phyloP scores from a whole-genome alignment of 2,329 filamentous ascomycete genomes.

The Tympanopsis confertula region DNA sequence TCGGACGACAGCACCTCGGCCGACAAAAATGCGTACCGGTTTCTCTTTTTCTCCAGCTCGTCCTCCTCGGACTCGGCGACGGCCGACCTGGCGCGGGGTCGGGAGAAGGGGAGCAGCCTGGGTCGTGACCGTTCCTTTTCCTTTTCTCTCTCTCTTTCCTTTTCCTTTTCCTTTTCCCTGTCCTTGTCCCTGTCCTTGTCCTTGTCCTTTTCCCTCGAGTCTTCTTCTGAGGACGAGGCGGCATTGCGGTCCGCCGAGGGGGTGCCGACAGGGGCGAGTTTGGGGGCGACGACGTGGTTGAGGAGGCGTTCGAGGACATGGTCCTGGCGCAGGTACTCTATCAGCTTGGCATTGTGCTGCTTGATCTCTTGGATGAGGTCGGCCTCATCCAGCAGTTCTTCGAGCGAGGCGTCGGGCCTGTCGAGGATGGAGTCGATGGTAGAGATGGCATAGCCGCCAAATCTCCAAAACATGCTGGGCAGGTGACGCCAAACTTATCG shows the following conservation, averaged over 20 bases:
- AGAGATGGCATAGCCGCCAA: conserved; percentile 95
- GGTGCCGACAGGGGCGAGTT: conserved; percentile 42
- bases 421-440: conserved; percentile 94
- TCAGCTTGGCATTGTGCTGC: conserved; percentile 93
- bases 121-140: conserved; percentile 4
- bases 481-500: too few species aligned
- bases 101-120: conserved; percentile 29
- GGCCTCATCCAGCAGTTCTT: conserved; percentile 90
- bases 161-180: conserved; percentile 16
- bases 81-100: conserved; percentile 41
- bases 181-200: too few species aligned
- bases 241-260: conserved; percentile 35
- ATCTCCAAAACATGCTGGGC: conserved; percentile 97
- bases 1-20: conserved; percentile 91
- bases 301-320: conserved; percentile 74
- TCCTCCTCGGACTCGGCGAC: conserved; percentile 44
- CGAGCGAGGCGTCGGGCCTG: conserved; percentile 87
- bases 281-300: conserved; percentile 80
- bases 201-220: too few species aligned
- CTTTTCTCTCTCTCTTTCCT: too few species aligned
- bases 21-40: conserved; percentile 86
- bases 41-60: conserved; percentile 78
- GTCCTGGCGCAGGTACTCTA: conserved; percentile 87
- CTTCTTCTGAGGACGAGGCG: conserved; percentile 12
- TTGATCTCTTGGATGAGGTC: conserved; percentile 96